Percentiles rank a stretch among this genome's conserved stretches.
phyloP scores from a whole-genome alignment of 805 yeast genomes.

The Scheffersomyces coipomensis region DNA sequence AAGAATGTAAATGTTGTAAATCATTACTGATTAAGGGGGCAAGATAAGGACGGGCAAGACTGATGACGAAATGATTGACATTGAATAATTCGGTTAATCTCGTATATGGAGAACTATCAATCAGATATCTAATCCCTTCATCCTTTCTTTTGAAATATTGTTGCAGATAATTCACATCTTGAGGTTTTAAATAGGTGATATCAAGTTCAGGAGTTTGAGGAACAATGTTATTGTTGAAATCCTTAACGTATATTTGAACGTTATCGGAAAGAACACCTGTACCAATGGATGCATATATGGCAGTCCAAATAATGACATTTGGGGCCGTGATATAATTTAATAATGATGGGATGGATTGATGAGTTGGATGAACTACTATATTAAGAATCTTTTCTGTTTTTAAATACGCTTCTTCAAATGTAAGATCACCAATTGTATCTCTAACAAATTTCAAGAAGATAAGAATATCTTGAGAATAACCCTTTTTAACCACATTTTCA shows the following conservation, averaged over 20 bases:
- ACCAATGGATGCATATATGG: slow-evolving; percentile 82
- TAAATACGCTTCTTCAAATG: slow-evolving; percentile 90
- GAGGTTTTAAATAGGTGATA: slow-evolving; percentile 41
- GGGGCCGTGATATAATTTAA: slow-evolving; percentile 92
- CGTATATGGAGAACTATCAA: slow-evolving; percentile 65
- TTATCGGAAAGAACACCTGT: slow-evolving; percentile 62
- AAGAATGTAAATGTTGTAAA: slow-evolving; percentile 60
- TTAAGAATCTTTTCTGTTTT: slow-evolving; percentile 78
- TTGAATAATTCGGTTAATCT: slow-evolving; percentile 89
- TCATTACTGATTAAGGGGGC: slow-evolving; percentile 88
- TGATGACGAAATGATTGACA: slow-evolving; percentile 88
- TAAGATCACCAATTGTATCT: slow-evolving; percentile 72
- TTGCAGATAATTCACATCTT: slow-evolving; percentile 46
- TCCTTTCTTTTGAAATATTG: slow-evolving; percentile 32
- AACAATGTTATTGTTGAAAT: slow-evolving; percentile 59
- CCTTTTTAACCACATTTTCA: slow-evolving; percentile 72
- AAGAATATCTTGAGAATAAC: slow-evolving; percentile 83
- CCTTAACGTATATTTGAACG: slow-evolving; percentile 58
- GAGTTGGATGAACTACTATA: slow-evolving; percentile 80
- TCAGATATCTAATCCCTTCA: slow-evolving; percentile 13
- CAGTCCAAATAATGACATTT: slow-evolving; percentile 85
- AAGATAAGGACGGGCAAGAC: slow-evolving; percentile 89
- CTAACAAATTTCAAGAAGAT: slow-evolving; percentile 77
- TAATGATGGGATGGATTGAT: slow-evolving; percentile 65
- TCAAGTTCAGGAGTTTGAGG: slow-evolving; percentile 44